Evolutionary conservation across 306 rosid genomes (phyloP), one percentile per base, ranked within the genome.

Genomic region (Fragaria ananassa): DNA sequence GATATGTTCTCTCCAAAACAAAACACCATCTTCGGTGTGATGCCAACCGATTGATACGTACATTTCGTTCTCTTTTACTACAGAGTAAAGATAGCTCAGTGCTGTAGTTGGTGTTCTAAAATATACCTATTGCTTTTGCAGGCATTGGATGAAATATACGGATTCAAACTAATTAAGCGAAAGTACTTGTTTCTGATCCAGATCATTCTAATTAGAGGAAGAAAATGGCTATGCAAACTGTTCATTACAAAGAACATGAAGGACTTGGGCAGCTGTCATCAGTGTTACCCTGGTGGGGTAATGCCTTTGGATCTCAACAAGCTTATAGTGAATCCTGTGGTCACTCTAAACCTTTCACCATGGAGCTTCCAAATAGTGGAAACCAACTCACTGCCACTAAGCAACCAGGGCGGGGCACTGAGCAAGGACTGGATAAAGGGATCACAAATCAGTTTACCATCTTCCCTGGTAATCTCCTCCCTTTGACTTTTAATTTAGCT

Each of bases 231-330:
- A 84, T 80, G 91, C 93, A 90, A 83, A 80, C 88, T 63, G 85
- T 81, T 15, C 86, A 72, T 79, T 81, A 83, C 83, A 91, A 91
- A 77, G 98, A 90, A 83, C 85, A 81, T 81, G 96, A 90, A 82
- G 93, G 94, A 74, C 71, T 79, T 83, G 92, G 93, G 46, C 90
- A 87, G 78, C 21, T 85, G 56, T 76, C 89, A 58, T 74, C 93
- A 79, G 80, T 69, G 47, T 53, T 83, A 78, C 88, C 90, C n/a
- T 87, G 97, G 93, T 91, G 94, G 97, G 78, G 80, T 83, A 6
- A 4, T 29, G 78, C 81, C 77, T 81, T 89, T 69, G 93, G 89
- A 83, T 82, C 90, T 77, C 92, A 85, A 74, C 78, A 90, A 0
- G 64, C 66, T 72, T 81, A 78, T 79, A 94, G 86, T 29, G 96